Percentiles rank a stretch among this genome's conserved stretches.
Conservation (phyloP, 805 yeast species). For the Pichia pseudocactophila region DNA sequence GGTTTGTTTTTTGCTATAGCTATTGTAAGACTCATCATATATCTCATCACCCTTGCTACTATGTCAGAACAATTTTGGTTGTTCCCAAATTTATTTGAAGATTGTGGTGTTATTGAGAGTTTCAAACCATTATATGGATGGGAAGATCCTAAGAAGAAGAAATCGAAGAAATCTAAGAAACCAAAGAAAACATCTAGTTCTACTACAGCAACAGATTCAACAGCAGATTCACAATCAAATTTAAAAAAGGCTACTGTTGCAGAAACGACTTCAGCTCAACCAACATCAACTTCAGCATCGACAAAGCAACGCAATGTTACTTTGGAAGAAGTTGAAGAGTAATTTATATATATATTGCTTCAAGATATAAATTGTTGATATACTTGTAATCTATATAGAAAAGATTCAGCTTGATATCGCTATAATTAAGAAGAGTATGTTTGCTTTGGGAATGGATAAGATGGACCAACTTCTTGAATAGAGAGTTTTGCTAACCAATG, state of each 20-base stretch:
- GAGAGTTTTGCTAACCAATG: constrained; percentile 95
- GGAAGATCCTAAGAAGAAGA: constrained; percentile 33
- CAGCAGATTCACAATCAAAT: constrained; percentile 5
- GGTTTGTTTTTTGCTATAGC: constrained; percentile 73
- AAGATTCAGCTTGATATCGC: background rate
- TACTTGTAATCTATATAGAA: too few relatives aligned
- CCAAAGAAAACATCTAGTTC: background rate
- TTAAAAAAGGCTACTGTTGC: constrained; percentile 7
- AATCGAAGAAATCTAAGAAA: constrained; percentile 14
- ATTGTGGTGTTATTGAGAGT: constrained; percentile 88
- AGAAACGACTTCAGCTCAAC: background rate
- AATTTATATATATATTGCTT: background rate
- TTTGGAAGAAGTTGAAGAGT: constrained; percentile 16
- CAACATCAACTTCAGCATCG: background rate
- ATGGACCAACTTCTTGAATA: constrained; percentile 89
- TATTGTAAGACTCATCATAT: constrained; percentile 66
- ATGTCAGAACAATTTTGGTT: constrained; percentile 82
- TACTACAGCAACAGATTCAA: constrained; percentile 2
- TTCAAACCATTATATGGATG: constrained; percentile 85
- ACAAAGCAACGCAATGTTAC: constrained; percentile 20
- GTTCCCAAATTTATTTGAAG: constrained; percentile 92
- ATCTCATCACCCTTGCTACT: constrained; percentile 46
- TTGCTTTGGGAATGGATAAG: constrained; percentile 77
- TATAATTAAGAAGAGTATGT: constrained; percentile 56
- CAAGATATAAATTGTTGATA: too few relatives aligned